These are phyloP conservation scores for Termitomyces sp. DNA, from an alignment of 768 basidiomycete genomes.

Conservation along the genomic window DNA sequence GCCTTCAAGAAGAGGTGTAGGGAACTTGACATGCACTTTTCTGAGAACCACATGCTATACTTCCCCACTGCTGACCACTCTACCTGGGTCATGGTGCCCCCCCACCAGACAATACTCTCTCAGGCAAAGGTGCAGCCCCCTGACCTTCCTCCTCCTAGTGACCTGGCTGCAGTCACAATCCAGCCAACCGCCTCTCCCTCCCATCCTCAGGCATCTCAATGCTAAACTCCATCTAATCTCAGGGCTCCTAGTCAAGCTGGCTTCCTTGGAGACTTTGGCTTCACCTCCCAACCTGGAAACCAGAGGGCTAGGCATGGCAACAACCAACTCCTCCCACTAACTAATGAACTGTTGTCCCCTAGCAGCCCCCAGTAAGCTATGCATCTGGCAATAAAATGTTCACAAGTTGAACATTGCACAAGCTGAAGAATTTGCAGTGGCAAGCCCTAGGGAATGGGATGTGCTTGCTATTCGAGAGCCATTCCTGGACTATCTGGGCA, in stretches of 20 bases:
- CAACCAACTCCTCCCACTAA: too few species aligned
- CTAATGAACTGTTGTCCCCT: neutral
- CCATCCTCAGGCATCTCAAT: too few species aligned
- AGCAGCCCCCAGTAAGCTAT: neutral
- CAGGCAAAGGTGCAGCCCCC: neutral
- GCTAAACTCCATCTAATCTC: too few species aligned
- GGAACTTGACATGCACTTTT: neutral
- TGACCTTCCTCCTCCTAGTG: too few species aligned
- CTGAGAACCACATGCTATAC: neutral
- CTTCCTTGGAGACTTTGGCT: too few species aligned
- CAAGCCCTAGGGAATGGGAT: constrained; percentile 18
- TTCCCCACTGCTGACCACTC: neutral
- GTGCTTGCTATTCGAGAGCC: constrained; percentile 31
- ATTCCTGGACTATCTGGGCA: constrained; percentile 17
- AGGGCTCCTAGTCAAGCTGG: too few species aligned
- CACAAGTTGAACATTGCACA: constrained; percentile 22
- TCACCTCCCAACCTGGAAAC: too few species aligned
- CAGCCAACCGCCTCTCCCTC: too few species aligned
- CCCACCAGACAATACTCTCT: neutral
- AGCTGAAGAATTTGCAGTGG: constrained; percentile 9
- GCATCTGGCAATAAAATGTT: constrained; percentile 26
- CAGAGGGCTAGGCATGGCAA: too few species aligned
- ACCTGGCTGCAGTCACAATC: too few species aligned
- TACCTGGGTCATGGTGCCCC: neutral
- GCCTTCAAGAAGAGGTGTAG: neutral